Percentiles rank a stretch among this genome's conserved stretches.
Conservation (phyloP, 192 early-diverging fungal species). For the Coemansia sp. region DNA sequence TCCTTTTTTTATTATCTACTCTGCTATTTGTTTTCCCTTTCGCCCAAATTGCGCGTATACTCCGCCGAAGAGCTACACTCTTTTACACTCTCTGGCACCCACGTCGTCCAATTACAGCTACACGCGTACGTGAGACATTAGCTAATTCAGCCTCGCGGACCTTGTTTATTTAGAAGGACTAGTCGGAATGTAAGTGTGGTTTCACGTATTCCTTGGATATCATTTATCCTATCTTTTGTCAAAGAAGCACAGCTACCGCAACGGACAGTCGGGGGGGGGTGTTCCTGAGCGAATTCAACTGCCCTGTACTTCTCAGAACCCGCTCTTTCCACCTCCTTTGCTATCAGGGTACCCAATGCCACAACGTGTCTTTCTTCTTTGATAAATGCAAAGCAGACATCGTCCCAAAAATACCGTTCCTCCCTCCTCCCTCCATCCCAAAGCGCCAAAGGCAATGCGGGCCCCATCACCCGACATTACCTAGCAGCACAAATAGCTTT, state of each 20-base stretch:
- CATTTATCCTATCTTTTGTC: neutral
- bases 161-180: neutral
- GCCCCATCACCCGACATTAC: neutral
- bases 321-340: neutral
- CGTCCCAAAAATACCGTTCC: neutral
- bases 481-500: neutral
- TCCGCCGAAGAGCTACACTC: neutral
- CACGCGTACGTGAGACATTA: neutral
- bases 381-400: slow-evolving; percentile 3
- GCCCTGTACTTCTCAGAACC: slow-evolving; percentile 4
- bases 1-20: neutral
- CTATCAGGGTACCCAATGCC: neutral
- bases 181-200: neutral
- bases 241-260: neutral
- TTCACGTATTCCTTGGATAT: neutral
- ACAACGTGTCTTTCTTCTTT: neutral
- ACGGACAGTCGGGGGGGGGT: neutral
- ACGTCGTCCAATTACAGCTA: neutral
- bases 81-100: neutral
- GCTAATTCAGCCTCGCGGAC: neutral
- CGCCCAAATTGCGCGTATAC: neutral
- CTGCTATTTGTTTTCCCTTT: neutral
- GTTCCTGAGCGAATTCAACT: neutral
- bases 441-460: neutral
- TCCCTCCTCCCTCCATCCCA: neutral